Conservation (phyloP, 176 grass and related monocot genomes). For the Cymbopogon citratus region DNA sequence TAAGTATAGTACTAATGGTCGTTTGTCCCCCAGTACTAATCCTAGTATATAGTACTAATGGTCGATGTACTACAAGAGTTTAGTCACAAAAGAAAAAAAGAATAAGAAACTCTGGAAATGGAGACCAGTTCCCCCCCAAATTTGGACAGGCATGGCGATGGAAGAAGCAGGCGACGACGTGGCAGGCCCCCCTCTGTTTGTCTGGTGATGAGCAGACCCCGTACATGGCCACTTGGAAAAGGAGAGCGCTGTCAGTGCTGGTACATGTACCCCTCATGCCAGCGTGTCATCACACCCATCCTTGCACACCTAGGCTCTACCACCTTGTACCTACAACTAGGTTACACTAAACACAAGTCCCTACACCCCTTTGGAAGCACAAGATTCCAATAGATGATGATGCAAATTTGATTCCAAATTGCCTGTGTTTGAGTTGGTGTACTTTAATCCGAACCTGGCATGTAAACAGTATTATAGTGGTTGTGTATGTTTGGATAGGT, state of each 20-base stretch:
- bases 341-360: neutral
- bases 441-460: neutral
- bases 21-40: neutral
- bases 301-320: neutral
- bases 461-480: neutral
- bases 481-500: neutral
- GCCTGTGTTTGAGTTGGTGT: neutral
- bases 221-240: conserved; percentile 14
- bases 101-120: neutral
- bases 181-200: no score
- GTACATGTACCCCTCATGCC: conserved; percentile 43
- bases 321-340: no score
- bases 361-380: neutral
- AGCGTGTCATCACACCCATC: neutral
- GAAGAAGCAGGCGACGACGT: no score
- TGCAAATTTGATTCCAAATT: neutral
- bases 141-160: neutral
- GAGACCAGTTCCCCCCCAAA: neutral
- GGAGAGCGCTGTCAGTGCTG: conserved; percentile 33
- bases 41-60: neutral
- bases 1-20: neutral
- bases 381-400: neutral
- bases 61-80: neutral
- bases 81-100: neutral
- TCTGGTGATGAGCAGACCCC: neutral